Percentiles rank a stretch among this genome's conserved stretches.
These are phyloP conservation scores for Tetradesmus lagerheimii DNA, from an alignment of 139 green algal genomes.

Conservation along the genomic window DNA sequence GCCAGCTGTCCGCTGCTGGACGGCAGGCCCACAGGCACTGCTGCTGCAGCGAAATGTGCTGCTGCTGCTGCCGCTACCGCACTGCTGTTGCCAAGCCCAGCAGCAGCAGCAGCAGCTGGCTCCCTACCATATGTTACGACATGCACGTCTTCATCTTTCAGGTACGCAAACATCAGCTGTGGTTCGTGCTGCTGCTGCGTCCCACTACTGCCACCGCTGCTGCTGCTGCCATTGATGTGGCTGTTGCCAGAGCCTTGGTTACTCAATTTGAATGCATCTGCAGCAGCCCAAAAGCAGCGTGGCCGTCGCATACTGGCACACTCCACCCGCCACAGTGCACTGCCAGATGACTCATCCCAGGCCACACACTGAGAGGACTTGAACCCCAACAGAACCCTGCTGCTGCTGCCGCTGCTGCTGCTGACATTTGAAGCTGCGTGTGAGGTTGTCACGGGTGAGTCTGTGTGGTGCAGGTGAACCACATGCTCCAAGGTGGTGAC, in stretches of 20 bases:
- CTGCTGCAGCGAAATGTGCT: neutral
- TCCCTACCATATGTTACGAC: neutral
- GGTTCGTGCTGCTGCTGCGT: constrained; percentile 25
- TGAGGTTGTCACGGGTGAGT: neutral
- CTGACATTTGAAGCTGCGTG: no score
- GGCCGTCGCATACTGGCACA: constrained; percentile 31
- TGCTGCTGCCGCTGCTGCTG: neutral
- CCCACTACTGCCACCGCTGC: neutral
- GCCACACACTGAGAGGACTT: constrained; percentile 26
- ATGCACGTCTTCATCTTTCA: constrained; percentile 10
- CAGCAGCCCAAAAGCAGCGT: neutral
- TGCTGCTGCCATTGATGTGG: neutral
- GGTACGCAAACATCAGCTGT: neutral
- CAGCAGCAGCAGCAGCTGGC: neutral
- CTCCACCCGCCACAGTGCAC: constrained; percentile 11
- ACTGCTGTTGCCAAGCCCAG: no score
- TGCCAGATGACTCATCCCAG: constrained; percentile 2
- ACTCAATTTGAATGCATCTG: no score
- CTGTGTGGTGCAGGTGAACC: neutral
- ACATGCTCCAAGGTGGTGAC: constrained; percentile 27
- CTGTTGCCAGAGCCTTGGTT: neutral
- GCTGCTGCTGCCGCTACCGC: no score
- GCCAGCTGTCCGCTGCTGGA: constrained; percentile 1
- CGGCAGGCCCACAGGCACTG: neutral
- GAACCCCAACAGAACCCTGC: constrained; percentile 15